A percentile compares a stretch with the other conserved stretches of the same genome.
These are phyloP conservation scores for Schwanniomyces vanrijiae DNA, from an alignment of 805 yeast genomes.

Conservation along the genomic window DNA sequence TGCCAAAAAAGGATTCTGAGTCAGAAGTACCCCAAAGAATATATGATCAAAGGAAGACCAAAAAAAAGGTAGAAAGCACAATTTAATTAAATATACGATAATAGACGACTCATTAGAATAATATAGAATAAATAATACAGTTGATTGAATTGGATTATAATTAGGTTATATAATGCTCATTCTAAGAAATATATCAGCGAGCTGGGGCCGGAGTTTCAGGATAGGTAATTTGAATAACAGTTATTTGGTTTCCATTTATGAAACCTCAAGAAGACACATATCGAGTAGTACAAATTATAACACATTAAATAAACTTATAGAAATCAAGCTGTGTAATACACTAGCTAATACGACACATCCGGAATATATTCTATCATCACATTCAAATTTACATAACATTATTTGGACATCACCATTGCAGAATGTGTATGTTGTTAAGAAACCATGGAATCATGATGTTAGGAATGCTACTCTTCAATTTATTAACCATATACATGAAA, in stretches of 20 bases:
- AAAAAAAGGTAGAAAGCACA: no score
- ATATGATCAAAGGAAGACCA: no score
- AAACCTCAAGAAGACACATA: neutral
- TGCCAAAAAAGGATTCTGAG: neutral
- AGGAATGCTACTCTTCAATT: constrained; percentile 65
- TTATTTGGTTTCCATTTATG: neutral
- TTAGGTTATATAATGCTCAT: neutral
- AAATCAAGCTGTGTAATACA: constrained; percentile 13
- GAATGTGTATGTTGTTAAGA: constrained; percentile 79
- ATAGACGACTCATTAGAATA: no score
- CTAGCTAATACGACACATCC: constrained; percentile 34
- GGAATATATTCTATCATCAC: constrained; percentile 52
- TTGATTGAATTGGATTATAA: neutral
- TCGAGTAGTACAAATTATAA: neutral
- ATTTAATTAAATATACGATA: no score
- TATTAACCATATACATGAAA: constrained; percentile 55
- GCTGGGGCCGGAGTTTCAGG: neutral
- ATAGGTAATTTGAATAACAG: neutral
- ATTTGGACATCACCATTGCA: constrained; percentile 73
- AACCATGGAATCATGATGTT: constrained; percentile 73
- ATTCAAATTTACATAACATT: constrained; percentile 61
- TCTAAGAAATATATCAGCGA: neutral
- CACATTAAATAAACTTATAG: constrained; percentile 2
- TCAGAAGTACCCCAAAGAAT: neutral
- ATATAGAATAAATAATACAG: no score